Base-by-base conservation (phyloP, 2,329 filamentous ascomycete genomes). In the Colletotrichum higginsianum region DNA sequence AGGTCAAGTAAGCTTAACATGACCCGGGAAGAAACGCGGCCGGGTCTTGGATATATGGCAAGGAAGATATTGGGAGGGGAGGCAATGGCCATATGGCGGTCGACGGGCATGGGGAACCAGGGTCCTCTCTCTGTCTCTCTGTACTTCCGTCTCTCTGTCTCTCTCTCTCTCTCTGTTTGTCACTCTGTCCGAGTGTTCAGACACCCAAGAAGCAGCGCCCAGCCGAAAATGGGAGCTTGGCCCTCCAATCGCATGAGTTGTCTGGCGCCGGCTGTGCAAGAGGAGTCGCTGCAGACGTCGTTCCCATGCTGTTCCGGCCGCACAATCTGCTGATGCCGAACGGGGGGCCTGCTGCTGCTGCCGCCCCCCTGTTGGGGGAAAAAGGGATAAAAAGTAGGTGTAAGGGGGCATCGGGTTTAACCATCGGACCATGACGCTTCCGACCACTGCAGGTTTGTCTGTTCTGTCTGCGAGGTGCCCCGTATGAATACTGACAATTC, bases 11-110 rank as follows among this genome's bases (percentile, higher is more conserved):
- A 71, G 64, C 57, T 68, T 60, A 63, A 68, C 26, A 26, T 68
- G 46, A 18, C 38, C 12, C 42, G 49, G 52, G 38, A 53, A n/a
- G 44, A 21, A 47, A 61, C 50, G 64, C 58, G 68, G 64, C 65
- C 15, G 55, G 15, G 57, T 58, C 64, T 68, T 68, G 64, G 52
- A 53, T 68, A 71, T 71, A 71, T 71, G 68, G 52, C 68, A 62
- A 63, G 58, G 26, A 15, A 21, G 18, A 49, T n/a, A 61, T 23
- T 21, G 11, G 40, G 64, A 63, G 23, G 42, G 26, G 23, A n/a
- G n/a, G 47, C 35, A 15, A 35, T 52, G 64, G 3, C 64, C 58
- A 55, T 65, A 67, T 67, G 64, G 58, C 46, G 58, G 64, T 68
- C 58, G 60, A 15, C 44, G 23, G 67, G 50, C 52, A 68, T 58